A percentile compares a stretch with the other conserved stretches of the same genome.
Conservation (phyloP, 805 yeast genomes). For the Metschnikowia picachoensis region DNA sequence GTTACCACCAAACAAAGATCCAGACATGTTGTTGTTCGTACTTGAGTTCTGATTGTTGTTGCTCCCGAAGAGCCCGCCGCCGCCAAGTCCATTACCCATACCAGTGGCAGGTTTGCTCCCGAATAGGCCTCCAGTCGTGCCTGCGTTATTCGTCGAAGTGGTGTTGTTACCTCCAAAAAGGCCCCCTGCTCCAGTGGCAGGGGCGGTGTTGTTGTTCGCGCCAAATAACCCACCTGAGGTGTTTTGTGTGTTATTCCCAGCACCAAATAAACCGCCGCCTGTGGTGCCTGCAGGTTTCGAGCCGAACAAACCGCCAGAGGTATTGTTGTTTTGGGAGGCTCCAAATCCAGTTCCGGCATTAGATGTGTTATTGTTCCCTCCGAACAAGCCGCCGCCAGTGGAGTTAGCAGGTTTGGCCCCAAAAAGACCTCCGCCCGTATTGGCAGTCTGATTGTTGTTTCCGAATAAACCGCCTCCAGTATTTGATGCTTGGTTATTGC, state of each 20-base stretch:
- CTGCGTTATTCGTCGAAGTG: constrained; percentile 13
- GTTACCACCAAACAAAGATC: constrained; percentile 23
- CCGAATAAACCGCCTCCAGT: constrained; percentile 17
- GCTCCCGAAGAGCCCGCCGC: constrained; percentile 23
- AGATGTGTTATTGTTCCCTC: constrained; percentile 10
- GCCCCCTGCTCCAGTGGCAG: constrained; percentile 15
- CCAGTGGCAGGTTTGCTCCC: constrained; percentile 14
- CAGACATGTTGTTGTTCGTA: constrained; percentile 11
- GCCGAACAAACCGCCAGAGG: constrained; percentile 33
- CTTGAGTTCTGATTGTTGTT: constrained; percentile 11
- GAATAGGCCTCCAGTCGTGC: constrained; percentile 19
- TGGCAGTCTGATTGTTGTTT: constrained; percentile 14
- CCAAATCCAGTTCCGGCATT: constrained; percentile 14
- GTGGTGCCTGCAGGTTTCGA: constrained; percentile 18
- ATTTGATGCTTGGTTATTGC: constrained; percentile 12
- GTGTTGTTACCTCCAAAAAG: constrained; percentile 29
- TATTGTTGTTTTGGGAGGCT: constrained; percentile 17
- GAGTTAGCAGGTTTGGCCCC: constrained; percentile 21
- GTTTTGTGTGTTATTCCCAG: constrained; percentile 8
- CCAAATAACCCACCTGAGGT: constrained; percentile 41
- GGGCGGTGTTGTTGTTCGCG: constrained; percentile 13
- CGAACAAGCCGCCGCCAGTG: constrained; percentile 17
- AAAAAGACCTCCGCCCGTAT: constrained; percentile 29
- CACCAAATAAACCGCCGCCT: constrained; percentile 22
- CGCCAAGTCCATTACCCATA: constrained; percentile 7